These are phyloP conservation scores for Fonsecaea pugnacius DNA, from an alignment of 2,329 filamentous ascomycete genomes.

Conservation along the genomic window DNA sequence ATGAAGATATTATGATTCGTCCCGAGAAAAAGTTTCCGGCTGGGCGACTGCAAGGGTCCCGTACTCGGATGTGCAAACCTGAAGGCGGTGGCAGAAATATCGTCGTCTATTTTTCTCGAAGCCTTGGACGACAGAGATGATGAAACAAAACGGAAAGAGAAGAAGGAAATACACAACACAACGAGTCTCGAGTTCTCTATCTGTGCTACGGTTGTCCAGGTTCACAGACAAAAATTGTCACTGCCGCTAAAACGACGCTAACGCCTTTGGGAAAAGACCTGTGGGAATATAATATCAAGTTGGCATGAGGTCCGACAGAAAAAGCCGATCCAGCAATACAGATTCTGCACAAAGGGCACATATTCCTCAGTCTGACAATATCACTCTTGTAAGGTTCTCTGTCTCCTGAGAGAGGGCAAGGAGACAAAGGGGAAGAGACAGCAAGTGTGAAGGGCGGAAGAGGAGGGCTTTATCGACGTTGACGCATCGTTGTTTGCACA, in stretches of 20 bases:
- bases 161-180: background rate
- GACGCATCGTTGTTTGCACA: background rate
- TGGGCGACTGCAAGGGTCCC: conserved; percentile 1
- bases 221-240: background rate
- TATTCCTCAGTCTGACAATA: background rate
- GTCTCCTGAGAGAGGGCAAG: background rate
- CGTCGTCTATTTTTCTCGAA: background rate
- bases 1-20: conserved; percentile 2
- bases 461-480: background rate
- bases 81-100: conserved; percentile 19
- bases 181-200: background rate
- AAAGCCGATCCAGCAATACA: background rate
- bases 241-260: conserved; percentile 3
- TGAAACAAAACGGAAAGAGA: background rate
- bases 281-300: background rate
- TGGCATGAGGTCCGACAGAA: conserved; percentile 8
- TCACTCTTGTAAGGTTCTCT: background rate
- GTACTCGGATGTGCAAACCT: background rate
- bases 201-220: background rate
- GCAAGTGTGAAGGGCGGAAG: background rate
- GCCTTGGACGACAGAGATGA: background rate
- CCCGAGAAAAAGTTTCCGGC: conserved; percentile 7
- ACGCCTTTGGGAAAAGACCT: conserved; percentile 7
- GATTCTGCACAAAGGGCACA: background rate
- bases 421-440: background rate